phyloP scores from a whole-genome alignment of 163 green algal genomes.

The Chloroidium sp. region DNA sequence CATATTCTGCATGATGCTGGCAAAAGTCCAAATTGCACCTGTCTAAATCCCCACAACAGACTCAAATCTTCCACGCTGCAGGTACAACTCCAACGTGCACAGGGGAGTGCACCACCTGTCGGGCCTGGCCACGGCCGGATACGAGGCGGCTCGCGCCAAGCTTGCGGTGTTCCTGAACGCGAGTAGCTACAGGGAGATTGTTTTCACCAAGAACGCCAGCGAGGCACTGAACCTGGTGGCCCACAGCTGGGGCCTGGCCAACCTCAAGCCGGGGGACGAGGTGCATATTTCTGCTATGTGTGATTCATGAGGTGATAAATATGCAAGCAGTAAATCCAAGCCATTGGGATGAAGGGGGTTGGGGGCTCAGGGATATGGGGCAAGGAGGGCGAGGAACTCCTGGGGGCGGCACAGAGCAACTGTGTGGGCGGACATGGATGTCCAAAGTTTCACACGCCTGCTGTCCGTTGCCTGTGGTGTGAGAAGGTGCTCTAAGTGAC shows the following conservation, averaged over 20 bases:
- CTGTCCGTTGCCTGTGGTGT: too few relatives aligned
- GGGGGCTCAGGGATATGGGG: too few relatives aligned
- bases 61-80: background rate
- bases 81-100: slow-evolving; percentile 97
- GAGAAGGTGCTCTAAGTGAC: too few relatives aligned
- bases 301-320: too few relatives aligned
- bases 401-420: too few relatives aligned
- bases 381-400: too few relatives aligned
- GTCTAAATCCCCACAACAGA: background rate
- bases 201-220: slow-evolving; percentile 73
- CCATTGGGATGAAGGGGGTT: too few relatives aligned
- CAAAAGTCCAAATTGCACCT: background rate
- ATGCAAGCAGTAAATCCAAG: too few relatives aligned
- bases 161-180: slow-evolving; percentile 75
- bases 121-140: slow-evolving; percentile 75
- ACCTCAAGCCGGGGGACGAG: slow-evolving; percentile 68
- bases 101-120: slow-evolving; percentile 80
- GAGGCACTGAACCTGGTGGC: slow-evolving; percentile 85
- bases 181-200: slow-evolving; percentile 55
- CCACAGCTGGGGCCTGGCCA: slow-evolving; percentile 57
- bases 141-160: slow-evolving; percentile 81
- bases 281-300: slow-evolving; percentile 14
- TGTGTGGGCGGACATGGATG: too few relatives aligned
- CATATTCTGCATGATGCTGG: background rate
- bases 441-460: too few relatives aligned